Evolutionary conservation across 495 filamentous ascomycete genomes (phyloP).

Genomic region (Aspergillus carlsbadensis): DNA sequence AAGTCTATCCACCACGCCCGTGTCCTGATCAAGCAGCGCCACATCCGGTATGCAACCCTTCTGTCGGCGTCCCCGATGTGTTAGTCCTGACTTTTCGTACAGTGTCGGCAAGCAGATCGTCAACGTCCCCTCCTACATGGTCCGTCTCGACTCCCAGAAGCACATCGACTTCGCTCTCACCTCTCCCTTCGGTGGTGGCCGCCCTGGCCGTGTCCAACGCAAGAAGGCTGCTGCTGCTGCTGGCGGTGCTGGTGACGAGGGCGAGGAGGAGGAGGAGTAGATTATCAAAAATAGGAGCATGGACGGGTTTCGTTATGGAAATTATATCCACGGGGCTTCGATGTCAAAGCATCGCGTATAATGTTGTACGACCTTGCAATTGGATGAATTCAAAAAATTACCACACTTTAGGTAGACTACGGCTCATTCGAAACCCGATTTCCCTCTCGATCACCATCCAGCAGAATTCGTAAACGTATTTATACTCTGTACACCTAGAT

Average conservation of each 20-base stretch:
- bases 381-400: conserved; percentile 38
- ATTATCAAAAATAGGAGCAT: conserved; percentile 37
- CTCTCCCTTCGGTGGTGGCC: conserved; percentile 96
- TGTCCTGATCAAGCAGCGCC: conserved; percentile 97
- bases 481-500: conserved; percentile 7
- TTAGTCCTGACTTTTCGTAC: conserved; percentile 5
- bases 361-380: conserved; percentile 49
- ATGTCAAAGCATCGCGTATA: conserved; percentile 43
- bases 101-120: conserved; percentile 98
- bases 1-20: conserved; percentile 99
- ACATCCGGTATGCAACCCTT: conserved; percentile 70
- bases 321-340: conserved; percentile 36
- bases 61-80: background rate
- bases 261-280: conserved; percentile 87
- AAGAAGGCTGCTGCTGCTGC: conserved; percentile 98
- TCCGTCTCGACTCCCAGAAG: conserved; percentile 99
- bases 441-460: background rate
- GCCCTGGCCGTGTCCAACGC: conserved; percentile 92
- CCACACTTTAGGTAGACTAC: conserved; percentile 25
- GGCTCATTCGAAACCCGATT: conserved; percentile 38
- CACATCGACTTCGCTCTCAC: conserved; percentile 99
- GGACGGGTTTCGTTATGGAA: conserved; percentile 46
- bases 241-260: conserved; percentile 81
- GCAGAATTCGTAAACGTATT: background rate
- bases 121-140: conserved; percentile 98